These are phyloP conservation scores for Trichoderma sp. DNA, from an alignment of 2,329 filamentous ascomycete species.

Conservation along the genomic window DNA sequence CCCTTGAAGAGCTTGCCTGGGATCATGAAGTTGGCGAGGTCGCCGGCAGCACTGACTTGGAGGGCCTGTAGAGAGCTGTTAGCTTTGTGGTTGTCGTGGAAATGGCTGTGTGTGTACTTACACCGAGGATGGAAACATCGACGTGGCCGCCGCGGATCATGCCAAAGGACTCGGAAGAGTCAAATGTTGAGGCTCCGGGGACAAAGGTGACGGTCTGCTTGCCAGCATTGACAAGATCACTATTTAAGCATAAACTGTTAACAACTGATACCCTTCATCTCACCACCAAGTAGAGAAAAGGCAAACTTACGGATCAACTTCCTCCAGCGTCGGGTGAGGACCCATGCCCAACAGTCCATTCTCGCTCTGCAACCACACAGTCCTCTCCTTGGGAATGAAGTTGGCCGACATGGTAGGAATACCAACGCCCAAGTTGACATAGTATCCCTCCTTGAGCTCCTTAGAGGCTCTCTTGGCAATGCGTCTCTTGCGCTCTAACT, in stretches of 20 bases:
- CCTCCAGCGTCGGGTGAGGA: slow-evolving; percentile 68
- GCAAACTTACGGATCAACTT: slow-evolving; percentile 60
- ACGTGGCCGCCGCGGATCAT: slow-evolving; percentile 87
- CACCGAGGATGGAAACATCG: slow-evolving; percentile 78
- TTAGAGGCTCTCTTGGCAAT: slow-evolving; percentile 76
- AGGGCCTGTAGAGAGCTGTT: slow-evolving; percentile 48
- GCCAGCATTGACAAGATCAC: slow-evolving; percentile 79
- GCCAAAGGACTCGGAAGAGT: slow-evolving; percentile 76
- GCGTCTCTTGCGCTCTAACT: slow-evolving; percentile 59
- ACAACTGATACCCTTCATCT: background rate
- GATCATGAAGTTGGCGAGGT: slow-evolving; percentile 88
- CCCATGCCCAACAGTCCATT: slow-evolving; percentile 85
- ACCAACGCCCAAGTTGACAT: slow-evolving; percentile 79
- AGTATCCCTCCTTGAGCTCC: slow-evolving; percentile 77
- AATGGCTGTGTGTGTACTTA: slow-evolving; percentile 28
- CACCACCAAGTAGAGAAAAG: background rate
- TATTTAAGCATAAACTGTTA: slow-evolving; percentile 22
- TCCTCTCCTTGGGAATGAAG: slow-evolving; percentile 64
- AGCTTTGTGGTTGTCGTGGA: slow-evolving; percentile 10
- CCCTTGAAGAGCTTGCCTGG: slow-evolving; percentile 85
- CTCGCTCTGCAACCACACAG: slow-evolving; percentile 83
- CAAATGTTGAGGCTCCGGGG: slow-evolving; percentile 74
- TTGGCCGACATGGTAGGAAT: slow-evolving; percentile 83
- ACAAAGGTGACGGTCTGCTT: slow-evolving; percentile 84
- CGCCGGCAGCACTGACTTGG: slow-evolving; percentile 74